These are phyloP conservation scores for Coriaria nepalensis DNA, from an alignment of 306 rosid species.

Conservation along the genomic window DNA sequence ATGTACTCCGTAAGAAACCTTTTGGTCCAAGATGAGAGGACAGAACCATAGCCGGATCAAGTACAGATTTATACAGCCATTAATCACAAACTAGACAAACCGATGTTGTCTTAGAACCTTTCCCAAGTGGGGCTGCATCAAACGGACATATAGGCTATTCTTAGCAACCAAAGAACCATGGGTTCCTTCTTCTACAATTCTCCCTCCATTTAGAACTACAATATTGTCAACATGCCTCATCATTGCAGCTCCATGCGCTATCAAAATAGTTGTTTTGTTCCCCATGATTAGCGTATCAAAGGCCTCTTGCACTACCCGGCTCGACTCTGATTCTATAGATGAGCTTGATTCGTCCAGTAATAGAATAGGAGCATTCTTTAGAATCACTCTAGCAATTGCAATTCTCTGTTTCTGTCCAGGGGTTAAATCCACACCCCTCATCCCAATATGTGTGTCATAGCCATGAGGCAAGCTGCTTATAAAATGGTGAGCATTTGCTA, in stretches of 20 bases:
- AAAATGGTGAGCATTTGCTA: conserved; percentile 98
- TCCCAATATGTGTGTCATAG: conserved; percentile 94
- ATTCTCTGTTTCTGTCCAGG: conserved; percentile 99
- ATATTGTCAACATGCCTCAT: conserved; percentile 97
- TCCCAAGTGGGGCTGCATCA: conserved; percentile 98
- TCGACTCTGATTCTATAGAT: conserved; percentile 92
- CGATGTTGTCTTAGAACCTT: conserved; percentile 90
- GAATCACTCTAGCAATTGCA: conserved; percentile 88
- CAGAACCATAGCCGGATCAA: too few species aligned
- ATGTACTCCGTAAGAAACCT: too few species aligned
- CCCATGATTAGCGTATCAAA: conserved; percentile 97
- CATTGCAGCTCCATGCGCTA: conserved; percentile 98
- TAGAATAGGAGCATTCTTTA: conserved; percentile 90
- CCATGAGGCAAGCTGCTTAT: conserved; percentile 98
- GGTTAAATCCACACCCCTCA: conserved; percentile 97
- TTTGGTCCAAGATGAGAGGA: too few species aligned
- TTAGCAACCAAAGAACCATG: conserved; percentile 70
- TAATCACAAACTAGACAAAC: conserved; percentile 29
- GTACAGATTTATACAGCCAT: too few species aligned
- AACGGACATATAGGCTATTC: conserved; percentile 82
- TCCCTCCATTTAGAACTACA: conserved; percentile 93
- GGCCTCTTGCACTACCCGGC: conserved; percentile 99
- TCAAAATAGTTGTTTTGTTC: conserved; percentile 91
- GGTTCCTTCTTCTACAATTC: conserved; percentile 89
- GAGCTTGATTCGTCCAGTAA: conserved; percentile 98